Conservation (phyloP, 345 rosid genomes). For the Murraya paniculata region DNA sequence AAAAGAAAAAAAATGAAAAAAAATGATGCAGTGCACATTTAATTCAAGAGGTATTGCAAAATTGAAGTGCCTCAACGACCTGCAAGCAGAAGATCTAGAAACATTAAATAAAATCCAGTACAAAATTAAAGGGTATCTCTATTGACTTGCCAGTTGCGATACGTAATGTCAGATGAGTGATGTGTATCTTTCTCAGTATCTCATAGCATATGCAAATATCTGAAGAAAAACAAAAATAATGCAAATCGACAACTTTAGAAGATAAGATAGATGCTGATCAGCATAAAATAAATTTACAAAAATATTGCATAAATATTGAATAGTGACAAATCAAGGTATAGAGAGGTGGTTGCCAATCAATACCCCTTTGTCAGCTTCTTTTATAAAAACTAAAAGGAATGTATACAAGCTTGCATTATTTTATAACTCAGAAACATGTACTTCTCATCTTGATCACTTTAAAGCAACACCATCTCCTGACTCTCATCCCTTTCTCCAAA, state of each 20-base stretch:
- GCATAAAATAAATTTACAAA: too few relatives aligned
- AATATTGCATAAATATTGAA: background rate
- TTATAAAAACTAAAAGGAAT: background rate
- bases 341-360: conserved; percentile 19
- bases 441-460: background rate
- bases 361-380: background rate
- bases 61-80: background rate
- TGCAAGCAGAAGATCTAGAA: background rate
- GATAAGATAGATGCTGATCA: background rate
- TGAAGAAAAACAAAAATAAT: background rate
- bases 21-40: background rate
- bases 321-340: conserved; percentile 21
- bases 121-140: background rate
- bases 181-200: background rate
- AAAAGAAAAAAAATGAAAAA: too few relatives aligned
- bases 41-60: too few relatives aligned
- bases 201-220: background rate
- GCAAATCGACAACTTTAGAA: background rate
- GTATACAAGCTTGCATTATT: too few relatives aligned
- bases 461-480: background rate
- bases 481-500: background rate
- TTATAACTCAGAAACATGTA: conserved; percentile 1
- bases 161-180: too few relatives aligned
- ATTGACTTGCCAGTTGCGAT: background rate
- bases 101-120: too few relatives aligned